These are phyloP conservation scores for Auricularia sp. DNA, from an alignment of 768 basidiomycete species.

Conservation along the genomic window DNA sequence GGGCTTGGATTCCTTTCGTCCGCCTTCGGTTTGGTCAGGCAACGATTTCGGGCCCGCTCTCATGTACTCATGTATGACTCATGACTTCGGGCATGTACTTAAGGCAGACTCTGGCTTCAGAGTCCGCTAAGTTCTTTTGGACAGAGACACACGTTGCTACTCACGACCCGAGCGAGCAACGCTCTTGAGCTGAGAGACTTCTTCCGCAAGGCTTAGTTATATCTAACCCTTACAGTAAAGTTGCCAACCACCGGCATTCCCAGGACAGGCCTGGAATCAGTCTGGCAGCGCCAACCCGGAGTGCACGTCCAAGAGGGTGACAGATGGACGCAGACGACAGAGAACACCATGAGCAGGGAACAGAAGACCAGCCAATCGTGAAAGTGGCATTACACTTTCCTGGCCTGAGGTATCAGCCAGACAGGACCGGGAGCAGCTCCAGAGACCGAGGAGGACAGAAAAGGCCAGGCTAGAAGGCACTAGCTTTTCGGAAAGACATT, in stretches of 20 bases:
- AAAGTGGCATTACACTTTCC: neutral
- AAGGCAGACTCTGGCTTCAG: no score
- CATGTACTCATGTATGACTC: no score
- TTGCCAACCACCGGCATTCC: neutral
- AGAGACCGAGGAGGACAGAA: neutral
- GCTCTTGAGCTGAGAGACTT: no score
- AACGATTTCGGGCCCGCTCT: no score
- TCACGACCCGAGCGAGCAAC: no score
- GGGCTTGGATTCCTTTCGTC: no score
- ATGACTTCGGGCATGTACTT: no score
- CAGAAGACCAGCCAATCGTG: neutral
- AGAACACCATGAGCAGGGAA: neutral
- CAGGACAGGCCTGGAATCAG: neutral
- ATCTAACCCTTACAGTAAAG: no score
- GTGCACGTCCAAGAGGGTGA: neutral
- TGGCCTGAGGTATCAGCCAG: neutral
- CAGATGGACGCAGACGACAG: neutral
- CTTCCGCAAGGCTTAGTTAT: no score
- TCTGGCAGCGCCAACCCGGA: neutral
- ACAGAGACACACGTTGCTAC: no score
- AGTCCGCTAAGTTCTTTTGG: no score
- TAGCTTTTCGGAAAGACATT: neutral
- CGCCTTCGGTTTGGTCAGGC: no score
- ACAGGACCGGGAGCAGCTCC: neutral
- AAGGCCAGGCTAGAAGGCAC: neutral